Conservation (phyloP, 164 flowering plant genomes). For the Vitis riparia region DNA sequence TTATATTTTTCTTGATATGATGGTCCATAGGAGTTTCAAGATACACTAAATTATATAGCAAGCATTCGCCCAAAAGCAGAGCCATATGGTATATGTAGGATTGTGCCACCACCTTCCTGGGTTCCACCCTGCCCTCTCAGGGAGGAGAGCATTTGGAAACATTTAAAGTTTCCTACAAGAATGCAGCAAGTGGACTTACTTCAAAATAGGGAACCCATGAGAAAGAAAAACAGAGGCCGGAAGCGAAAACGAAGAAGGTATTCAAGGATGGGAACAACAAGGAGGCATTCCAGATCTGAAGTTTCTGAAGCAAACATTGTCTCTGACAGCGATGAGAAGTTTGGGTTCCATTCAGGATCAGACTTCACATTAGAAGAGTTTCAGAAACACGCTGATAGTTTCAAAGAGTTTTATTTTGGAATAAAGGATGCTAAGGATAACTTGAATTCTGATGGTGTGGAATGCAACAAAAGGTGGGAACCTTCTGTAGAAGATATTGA, state of each 20-base stretch:
- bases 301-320: constrained; percentile 39
- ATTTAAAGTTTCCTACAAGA: constrained; percentile 65
- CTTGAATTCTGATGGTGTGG: constrained; percentile 14
- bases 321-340: constrained; percentile 67
- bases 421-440: constrained; percentile 27
- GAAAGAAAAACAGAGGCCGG: constrained; percentile 49
- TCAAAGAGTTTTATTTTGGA: constrained; percentile 62
- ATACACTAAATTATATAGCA: constrained; percentile 68
- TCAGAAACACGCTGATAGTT: constrained; percentile 54
- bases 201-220: constrained; percentile 83
- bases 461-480: constrained; percentile 25
- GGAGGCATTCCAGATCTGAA: constrained; percentile 34
- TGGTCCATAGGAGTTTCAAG: constrained; percentile 67
- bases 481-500: constrained; percentile 81
- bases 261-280: constrained; percentile 41
- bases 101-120: constrained; percentile 87
- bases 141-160: constrained; percentile 58
- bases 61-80: constrained; percentile 64
- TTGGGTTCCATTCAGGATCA: constrained; percentile 82
- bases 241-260: constrained; percentile 62
- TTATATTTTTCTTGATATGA: background rate
- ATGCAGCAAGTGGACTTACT: constrained; percentile 77
- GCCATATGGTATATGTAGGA: constrained; percentile 85
- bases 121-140: constrained; percentile 72
- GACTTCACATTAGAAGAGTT: constrained; percentile 72